Base-by-base conservation (phyloP, 2,329 filamentous ascomycete genomes). In the Aspergillus ochraceus region DNA sequence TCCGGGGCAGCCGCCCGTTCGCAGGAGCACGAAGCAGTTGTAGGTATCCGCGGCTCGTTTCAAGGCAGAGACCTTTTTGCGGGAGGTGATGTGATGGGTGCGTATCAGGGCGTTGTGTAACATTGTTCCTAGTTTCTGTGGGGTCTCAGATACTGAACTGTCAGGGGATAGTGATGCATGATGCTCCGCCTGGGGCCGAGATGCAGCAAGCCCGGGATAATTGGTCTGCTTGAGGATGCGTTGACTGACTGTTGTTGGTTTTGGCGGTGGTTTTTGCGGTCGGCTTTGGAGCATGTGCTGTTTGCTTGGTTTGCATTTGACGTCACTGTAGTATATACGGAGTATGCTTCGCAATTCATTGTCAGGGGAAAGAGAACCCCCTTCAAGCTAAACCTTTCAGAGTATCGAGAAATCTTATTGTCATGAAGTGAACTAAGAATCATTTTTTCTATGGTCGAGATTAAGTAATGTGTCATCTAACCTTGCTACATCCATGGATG, bases 71-170 rank as follows among this genome's bases (percentile, higher is more conserved):
- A 88, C 82, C 70, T 93, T 93, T 71, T 91, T 92, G 64, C 89
- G 87, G 0, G 88, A 92, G 4, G 89, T 92, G 70, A 93, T 92
- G 73, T 93, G 90, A 67, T 93, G 90, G 0, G 90, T 93, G 55
- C 89, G 85, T 61, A 93, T 90, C 50, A 93, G 79, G 30, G 88
- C 84, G 70, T 85, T 84, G 69, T 76, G 83, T 39, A 69, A 65
- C 65, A 69, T 70, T 60, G 11, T 11, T 24, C 10, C 20, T 24
- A 24, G 42, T 19, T 11, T 6, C 17, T 2, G 6, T 46, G n/a
- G 17, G 4, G 17, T 8, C 12, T 42, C 3, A 6, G 14, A 42
- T 19, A 17, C n/a, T 42, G 10, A 2, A 42, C n/a, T 42, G 39
- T 9, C 26, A 29, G 26, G 26, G 26, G 26, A 24, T 29, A 29